Evolutionary conservation across 208 protist species (phyloP).

Genomic region (Trichomonas vaginalis): DNA sequence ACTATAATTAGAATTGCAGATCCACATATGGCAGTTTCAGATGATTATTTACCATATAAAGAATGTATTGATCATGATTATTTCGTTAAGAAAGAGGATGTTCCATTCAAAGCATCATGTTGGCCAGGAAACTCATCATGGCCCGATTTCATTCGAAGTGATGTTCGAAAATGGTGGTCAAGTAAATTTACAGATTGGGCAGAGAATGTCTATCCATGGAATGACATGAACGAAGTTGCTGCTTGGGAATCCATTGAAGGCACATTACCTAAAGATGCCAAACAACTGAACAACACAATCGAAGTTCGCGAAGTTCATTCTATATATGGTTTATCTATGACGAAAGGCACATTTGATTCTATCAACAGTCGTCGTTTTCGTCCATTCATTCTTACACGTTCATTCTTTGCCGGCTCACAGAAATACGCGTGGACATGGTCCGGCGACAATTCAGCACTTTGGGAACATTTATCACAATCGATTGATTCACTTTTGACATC

Average conservation of each 20-base stretch:
- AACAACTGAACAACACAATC: constrained; percentile 39
- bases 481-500: constrained; percentile 81
- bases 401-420: constrained; percentile 90
- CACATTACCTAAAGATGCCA: constrained; percentile 76
- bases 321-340: constrained; percentile 70
- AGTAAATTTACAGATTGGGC: constrained; percentile 12
- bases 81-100: constrained; percentile 5
- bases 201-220: constrained; percentile 78
- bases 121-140: constrained; percentile 78
- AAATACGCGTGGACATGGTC: constrained; percentile 86
- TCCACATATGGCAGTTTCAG: not conserved
- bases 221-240: constrained; percentile 95
- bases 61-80: not conserved
- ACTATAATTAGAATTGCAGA: not conserved
- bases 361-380: constrained; percentile 46
- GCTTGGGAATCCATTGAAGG: constrained; percentile 76
- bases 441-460: constrained; percentile 84
- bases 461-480: constrained; percentile 72
- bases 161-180: constrained; percentile 47
- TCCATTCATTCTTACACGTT: constrained; percentile 87
- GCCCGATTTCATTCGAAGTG: constrained; percentile 68
- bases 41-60: not conserved
- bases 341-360: constrained; percentile 48
- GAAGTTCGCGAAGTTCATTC: constrained; percentile 89
- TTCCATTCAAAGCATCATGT: constrained; percentile 73